phyloP scores from a whole-genome alignment of 169 alveolate species.

The Condylostoma magnum region DNA sequence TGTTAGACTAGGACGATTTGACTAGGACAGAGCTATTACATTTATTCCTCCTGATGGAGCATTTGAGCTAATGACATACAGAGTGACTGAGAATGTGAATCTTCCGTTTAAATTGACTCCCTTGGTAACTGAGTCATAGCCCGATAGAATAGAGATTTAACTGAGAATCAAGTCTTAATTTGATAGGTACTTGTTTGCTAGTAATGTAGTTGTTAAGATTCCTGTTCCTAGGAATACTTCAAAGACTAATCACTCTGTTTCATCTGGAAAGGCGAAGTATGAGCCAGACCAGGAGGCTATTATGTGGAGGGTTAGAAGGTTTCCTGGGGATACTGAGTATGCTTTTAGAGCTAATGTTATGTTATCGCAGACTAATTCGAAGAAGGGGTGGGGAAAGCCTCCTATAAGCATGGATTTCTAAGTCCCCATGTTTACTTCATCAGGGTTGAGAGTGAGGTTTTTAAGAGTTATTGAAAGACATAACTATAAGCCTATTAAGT shows the following conservation, averaged over 20 bases:
- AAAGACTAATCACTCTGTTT: constrained; percentile 56
- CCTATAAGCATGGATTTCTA: constrained; percentile 88
- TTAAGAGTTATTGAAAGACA: constrained; percentile 83
- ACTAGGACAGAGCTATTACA: constrained; percentile 89
- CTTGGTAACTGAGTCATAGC: constrained; percentile 74
- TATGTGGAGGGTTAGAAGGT: constrained; percentile 84
- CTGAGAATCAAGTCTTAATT: constrained; percentile 73
- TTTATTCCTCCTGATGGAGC: constrained; percentile 94
- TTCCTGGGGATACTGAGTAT: constrained; percentile 80
- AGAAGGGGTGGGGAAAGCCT: constrained; percentile 83
- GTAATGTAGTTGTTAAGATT: constrained; percentile 74
- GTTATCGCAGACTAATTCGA: constrained; percentile 22
- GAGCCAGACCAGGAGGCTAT: constrained; percentile 82
- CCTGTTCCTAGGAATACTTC: constrained; percentile 88
- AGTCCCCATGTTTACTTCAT: constrained; percentile 92
- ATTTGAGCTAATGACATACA: constrained; percentile 73
- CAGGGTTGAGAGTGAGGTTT: constrained; percentile 89
- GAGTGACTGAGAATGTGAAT: constrained; percentile 87
- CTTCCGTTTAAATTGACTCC: constrained; percentile 90
- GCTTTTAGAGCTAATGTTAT: constrained; percentile 44
- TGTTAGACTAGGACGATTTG: constrained; percentile 86
- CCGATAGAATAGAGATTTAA: constrained; percentile 67
- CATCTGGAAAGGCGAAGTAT: constrained; percentile 79
- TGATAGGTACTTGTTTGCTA: constrained; percentile 74
- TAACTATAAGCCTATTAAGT: constrained; percentile 85